phyloP scores from a whole-genome alignment of 2,329 filamentous ascomycete genomes.

The Fusarium secorum region DNA sequence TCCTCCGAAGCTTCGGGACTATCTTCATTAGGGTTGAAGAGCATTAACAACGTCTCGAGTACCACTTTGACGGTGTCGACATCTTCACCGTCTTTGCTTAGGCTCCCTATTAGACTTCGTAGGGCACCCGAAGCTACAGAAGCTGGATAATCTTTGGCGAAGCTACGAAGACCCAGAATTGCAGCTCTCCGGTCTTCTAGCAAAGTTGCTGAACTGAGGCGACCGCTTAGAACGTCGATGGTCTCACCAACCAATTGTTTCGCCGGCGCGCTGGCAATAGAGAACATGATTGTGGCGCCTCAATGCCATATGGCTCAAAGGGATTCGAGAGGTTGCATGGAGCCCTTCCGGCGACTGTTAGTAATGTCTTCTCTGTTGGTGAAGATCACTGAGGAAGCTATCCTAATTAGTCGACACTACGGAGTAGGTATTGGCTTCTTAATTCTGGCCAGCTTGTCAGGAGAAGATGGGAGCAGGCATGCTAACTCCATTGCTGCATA shows the following conservation, averaged over 20 bases:
- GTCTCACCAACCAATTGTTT: constrained; percentile 97
- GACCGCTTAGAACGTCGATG: constrained; percentile 86
- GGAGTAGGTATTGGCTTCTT: not conserved
- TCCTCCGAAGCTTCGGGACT: constrained; percentile 96
- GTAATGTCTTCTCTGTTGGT: constrained; percentile 1
- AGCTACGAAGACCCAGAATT: constrained; percentile 91
- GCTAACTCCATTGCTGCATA: constrained; percentile 37
- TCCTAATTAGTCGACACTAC: constrained; percentile 19
- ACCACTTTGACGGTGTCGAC: constrained; percentile 96
- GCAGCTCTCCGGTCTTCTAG: constrained; percentile 94
- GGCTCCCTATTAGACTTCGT: constrained; percentile 82
- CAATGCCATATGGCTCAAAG: constrained; percentile 44
- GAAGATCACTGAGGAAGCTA: constrained; percentile 17
- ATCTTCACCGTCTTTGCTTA: constrained; percentile 90
- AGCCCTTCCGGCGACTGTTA: constrained; percentile 19
- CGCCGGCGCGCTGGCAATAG: constrained; percentile 77
- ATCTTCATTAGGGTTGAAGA: constrained; percentile 76
- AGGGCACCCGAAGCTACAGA: constrained; percentile 95
- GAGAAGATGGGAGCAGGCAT: constrained; percentile 9
- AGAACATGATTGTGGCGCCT: constrained; percentile 61
- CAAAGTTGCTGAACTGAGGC: constrained; percentile 86
- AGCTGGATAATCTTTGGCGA: constrained; percentile 95
- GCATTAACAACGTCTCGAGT: constrained; percentile 92
- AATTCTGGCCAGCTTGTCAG: constrained; percentile 40
- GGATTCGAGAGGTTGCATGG: constrained; percentile 18